A percentile compares a stretch with the other conserved stretches of the same genome.
phyloP scores from a whole-genome alignment of 139 green algal species.

The Chlamydomonas incerta region DNA sequence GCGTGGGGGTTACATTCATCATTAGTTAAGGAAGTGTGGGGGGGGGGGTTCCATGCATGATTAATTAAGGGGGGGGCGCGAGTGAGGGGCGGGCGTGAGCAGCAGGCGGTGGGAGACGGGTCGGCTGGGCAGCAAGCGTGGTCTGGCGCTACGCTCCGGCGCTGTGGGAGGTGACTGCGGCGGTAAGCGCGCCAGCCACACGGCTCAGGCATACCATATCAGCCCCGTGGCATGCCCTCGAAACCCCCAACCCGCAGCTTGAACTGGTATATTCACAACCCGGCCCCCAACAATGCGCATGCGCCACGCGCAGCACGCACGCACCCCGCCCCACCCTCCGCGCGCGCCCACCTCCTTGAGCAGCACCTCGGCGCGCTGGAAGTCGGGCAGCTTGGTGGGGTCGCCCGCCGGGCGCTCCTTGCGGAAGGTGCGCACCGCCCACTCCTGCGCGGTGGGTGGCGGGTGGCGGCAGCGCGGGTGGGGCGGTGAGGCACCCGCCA shows the following conservation, averaged over 20 bases:
- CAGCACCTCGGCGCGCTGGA: slow-evolving; percentile 50
- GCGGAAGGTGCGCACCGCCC: slow-evolving; percentile 72
- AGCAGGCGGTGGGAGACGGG: no score
- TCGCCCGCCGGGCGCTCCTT: slow-evolving; percentile 62
- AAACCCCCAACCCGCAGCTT: no score
- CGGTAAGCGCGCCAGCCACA: no score
- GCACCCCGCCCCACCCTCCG: slow-evolving; percentile 44
- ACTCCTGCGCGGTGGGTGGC: slow-evolving; percentile 71
- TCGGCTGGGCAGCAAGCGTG: no score
- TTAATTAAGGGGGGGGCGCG: neutral
- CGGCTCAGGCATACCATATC: no score
- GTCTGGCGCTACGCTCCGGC: no score
- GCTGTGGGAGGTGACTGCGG: no score
- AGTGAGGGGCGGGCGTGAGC: no score
- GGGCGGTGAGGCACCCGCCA: neutral
- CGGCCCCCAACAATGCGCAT: no score
- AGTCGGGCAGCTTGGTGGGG: slow-evolving; percentile 56
- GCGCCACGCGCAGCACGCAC: neutral
- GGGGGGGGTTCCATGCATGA: neutral
- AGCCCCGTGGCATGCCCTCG: no score
- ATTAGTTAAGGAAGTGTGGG: neutral
- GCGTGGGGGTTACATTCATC: neutral
- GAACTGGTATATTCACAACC: no score
- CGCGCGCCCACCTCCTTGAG: slow-evolving; percentile 53
- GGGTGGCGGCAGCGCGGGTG: neutral